Evolutionary conservation across 2,329 filamentous ascomycete genomes (phyloP), one percentile per base, ranked within the genome.

Genomic region (Clonostachys chloroleuca): DNA sequence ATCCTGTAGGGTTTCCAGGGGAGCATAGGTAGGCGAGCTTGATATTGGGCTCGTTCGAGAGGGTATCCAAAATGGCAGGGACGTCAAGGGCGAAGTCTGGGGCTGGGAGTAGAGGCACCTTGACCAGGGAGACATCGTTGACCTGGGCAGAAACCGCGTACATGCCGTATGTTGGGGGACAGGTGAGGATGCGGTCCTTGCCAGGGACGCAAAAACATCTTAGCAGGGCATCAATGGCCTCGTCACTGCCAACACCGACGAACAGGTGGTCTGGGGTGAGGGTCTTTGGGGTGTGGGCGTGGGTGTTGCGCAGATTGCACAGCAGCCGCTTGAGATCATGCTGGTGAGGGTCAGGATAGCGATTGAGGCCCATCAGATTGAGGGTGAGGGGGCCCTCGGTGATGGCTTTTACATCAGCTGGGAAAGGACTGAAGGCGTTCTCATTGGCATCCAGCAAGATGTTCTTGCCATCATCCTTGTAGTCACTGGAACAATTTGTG

Each of bases 101-200:
- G 2, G 83, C 80, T 2, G 80, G 77, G 43, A 88, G 78, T 18
- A 97, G 75, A 0, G 92, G 91, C n/a, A 97, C 84, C 63, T 87
- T 89, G 56, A 95, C 86, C 24, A 97, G 81, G 42, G 78, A 78
- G 17, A 99, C 77, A 61, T 97, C 94, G 72, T 99, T 99, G 56
- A 96, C 86, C 63, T 95, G 87, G 1, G 94, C 94, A 7, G 89
- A 95, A 16, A 99, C 94, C 42, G 83, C 77, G 74, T 99, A 99
- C 94, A 99, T 99, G 70, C 94, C 94, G 66, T 99, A 99, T 1
- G 94, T 99, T 1, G 94, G 94, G 16, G 94, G 94, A 62, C 92
- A 97, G 40, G 90, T 92, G 35, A 99, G 80, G 62, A 99, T 95
- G 62, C 88, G 90, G 69, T 99, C 94, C 54, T 78, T 78, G 42